Evolutionary conservation across 768 basidiomycete species (phyloP).

Genomic region (Trametes elegans): DNA sequence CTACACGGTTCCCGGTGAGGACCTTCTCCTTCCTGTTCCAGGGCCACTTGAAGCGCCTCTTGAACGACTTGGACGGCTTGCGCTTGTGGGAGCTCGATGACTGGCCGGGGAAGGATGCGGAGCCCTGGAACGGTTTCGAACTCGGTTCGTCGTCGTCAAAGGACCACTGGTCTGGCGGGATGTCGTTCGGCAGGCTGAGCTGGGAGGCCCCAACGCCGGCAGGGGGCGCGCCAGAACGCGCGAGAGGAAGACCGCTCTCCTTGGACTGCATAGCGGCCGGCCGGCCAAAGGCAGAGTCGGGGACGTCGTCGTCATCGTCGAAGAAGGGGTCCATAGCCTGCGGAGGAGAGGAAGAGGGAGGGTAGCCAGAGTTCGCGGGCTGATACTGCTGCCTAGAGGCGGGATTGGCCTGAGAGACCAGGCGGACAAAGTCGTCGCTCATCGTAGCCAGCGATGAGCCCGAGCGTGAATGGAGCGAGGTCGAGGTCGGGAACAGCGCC

Average conservation of each 20-base stretch:
- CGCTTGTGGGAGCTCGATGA: conserved; percentile 21
- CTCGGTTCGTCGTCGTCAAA: conserved; percentile 57
- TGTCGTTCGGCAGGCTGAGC: conserved; percentile 40
- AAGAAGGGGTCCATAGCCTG: conserved; percentile 78
- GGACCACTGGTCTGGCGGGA: conserved; percentile 67
- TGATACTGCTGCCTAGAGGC: conserved; percentile 48
- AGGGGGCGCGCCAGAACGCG: conserved; percentile 56
- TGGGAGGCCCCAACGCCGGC: conserved; percentile 50
- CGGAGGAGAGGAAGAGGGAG: conserved; percentile 43
- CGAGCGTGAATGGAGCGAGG: neutral
- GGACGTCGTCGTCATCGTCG: conserved; percentile 68
- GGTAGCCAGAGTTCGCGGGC: conserved; percentile 55
- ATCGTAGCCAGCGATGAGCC: conserved; percentile 37
- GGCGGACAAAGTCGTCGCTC: conserved; percentile 72
- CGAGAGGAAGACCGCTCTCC: conserved; percentile 55
- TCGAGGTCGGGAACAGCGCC: neutral
- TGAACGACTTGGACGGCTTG: conserved; percentile 25
- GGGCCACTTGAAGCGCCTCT: conserved; percentile 63
- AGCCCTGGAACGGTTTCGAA: conserved; percentile 27
- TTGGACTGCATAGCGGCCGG: conserved; percentile 43
- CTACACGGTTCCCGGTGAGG: conserved; percentile 71
- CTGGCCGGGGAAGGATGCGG: conserved; percentile 42
- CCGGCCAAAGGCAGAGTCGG: conserved; percentile 65
- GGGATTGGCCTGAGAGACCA: conserved; percentile 72
- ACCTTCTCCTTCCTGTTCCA: conserved; percentile 73